Conservation (phyloP, 1,139 yeast genomes). For the Zygoascus meyerae region DNA sequence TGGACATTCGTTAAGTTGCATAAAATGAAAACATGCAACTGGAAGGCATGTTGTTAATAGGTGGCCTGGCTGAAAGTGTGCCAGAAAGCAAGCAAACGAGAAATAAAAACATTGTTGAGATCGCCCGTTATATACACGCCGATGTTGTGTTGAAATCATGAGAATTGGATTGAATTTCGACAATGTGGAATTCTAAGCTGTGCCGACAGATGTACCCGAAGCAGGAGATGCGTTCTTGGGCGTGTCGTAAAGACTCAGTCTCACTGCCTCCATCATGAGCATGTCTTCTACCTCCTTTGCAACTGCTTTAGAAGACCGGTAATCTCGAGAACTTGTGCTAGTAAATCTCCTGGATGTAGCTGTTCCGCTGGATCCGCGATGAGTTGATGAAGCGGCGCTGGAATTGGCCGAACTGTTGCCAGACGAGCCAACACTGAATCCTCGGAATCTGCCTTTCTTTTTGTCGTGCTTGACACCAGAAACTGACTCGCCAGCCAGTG, state of each 20-base stretch:
- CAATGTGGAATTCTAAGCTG: background rate
- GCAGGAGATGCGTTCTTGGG: background rate
- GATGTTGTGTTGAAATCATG: background rate
- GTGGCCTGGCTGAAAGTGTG: too few relatives aligned
- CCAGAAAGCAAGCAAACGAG: too few relatives aligned
- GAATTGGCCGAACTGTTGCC: slow-evolving; percentile 11
- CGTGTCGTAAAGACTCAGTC: slow-evolving; percentile 36
- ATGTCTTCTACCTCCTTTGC: slow-evolving; percentile 54
- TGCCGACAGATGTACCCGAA: background rate
- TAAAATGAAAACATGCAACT: too few relatives aligned
- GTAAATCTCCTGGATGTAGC: background rate
- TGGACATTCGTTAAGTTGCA: background rate
- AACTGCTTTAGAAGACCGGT: slow-evolving; percentile 8
- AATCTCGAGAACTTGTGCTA: background rate
- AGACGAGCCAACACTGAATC: slow-evolving; percentile 15
- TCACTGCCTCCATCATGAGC: slow-evolving; percentile 80
- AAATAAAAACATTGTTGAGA: too few relatives aligned
- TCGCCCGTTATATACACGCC: background rate
- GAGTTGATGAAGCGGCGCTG: slow-evolving; percentile 10
- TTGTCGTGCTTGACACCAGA: slow-evolving; percentile 13
- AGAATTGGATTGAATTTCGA: background rate
- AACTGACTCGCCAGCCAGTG: slow-evolving; percentile 17
- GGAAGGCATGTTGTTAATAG: too few relatives aligned
- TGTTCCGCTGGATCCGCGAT: background rate
- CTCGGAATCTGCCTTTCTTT: slow-evolving; percentile 18